Evolutionary conservation across 768 basidiomycete species (phyloP).

Genomic region (Mycena belliarum): DNA sequence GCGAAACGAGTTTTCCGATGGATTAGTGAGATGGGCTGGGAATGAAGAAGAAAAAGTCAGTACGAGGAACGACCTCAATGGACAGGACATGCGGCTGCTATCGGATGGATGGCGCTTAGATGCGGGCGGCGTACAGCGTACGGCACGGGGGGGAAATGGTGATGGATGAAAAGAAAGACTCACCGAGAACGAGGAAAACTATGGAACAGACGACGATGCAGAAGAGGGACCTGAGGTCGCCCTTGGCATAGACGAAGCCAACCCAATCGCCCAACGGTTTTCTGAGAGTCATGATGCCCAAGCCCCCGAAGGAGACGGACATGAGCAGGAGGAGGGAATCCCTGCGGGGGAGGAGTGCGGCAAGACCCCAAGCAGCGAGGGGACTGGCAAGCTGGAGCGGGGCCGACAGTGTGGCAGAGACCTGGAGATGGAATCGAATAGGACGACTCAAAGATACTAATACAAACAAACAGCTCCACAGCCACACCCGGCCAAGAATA

Average conservation of each 20-base stretch:
- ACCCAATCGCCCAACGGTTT: constrained; percentile 54
- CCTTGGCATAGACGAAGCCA: constrained; percentile 51
- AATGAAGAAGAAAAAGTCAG: constrained; percentile 10
- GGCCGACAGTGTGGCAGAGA: constrained; percentile 43
- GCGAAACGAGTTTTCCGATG: constrained; percentile 90
- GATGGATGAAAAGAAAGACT: constrained; percentile 30
- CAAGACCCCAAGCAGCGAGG: constrained; percentile 37
- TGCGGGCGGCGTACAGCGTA: not conserved
- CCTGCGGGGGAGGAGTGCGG: constrained; percentile 42
- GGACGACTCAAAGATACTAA: too few species aligned
- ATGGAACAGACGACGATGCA: constrained; percentile 68
- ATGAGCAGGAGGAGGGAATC: constrained; percentile 57
- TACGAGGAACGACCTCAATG: not conserved
- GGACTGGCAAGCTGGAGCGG: constrained; percentile 30
- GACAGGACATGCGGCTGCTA: not conserved
- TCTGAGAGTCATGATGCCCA: constrained; percentile 61
- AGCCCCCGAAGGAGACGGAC: constrained; percentile 64
- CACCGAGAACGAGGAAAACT: constrained; percentile 73
- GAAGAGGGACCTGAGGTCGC: constrained; percentile 71
- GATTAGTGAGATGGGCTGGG: constrained; percentile 92
- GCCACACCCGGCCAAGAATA: too few species aligned
- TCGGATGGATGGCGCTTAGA: not conserved
- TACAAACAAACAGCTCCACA: too few species aligned
- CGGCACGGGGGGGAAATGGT: not conserved
- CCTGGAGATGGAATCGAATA: constrained; percentile 1